Evolutionary conservation across 148 eudicot species (phyloP).

Genomic region (Limonium bicolor): DNA sequence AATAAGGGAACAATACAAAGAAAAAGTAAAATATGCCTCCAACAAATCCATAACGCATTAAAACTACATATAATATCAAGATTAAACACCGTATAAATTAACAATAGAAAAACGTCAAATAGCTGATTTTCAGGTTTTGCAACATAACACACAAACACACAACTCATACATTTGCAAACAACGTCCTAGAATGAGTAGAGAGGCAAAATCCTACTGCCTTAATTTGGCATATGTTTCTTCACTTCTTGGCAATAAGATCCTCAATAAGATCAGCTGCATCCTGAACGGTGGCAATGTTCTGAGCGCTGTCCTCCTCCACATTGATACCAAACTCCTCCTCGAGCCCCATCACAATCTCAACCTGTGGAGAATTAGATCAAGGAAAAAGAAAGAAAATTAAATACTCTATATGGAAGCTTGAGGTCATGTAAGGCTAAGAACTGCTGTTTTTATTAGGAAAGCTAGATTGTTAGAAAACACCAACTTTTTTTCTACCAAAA

Average conservation of each 20-base stretch:
- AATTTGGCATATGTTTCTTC: too few relatives aligned
- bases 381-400: not conserved
- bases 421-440: not conserved
- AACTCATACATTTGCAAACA: not conserved
- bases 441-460: not conserved
- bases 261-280: slow-evolving; percentile 53
- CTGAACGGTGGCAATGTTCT: slow-evolving; percentile 29
- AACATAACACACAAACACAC: slow-evolving; percentile 1
- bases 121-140: slow-evolving; percentile 2
- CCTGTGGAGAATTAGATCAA: slow-evolving; percentile 9
- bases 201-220: not conserved
- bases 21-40: not conserved
- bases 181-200: not conserved
- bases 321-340: slow-evolving; percentile 42
- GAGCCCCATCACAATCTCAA: slow-evolving; percentile 58
- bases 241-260: slow-evolving; percentile 17
- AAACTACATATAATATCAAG: not conserved
- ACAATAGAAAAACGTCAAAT: slow-evolving; percentile 1
- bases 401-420: not conserved
- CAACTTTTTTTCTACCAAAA: not conserved
- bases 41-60: not conserved
- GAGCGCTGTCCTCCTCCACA: slow-evolving; percentile 46
- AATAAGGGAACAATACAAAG: not conserved
- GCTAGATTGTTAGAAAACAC: not conserved
- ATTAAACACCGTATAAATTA: not conserved